phyloP scores from a whole-genome alignment of 2,329 filamentous ascomycete genomes.

The Rosellinia necatrix region DNA sequence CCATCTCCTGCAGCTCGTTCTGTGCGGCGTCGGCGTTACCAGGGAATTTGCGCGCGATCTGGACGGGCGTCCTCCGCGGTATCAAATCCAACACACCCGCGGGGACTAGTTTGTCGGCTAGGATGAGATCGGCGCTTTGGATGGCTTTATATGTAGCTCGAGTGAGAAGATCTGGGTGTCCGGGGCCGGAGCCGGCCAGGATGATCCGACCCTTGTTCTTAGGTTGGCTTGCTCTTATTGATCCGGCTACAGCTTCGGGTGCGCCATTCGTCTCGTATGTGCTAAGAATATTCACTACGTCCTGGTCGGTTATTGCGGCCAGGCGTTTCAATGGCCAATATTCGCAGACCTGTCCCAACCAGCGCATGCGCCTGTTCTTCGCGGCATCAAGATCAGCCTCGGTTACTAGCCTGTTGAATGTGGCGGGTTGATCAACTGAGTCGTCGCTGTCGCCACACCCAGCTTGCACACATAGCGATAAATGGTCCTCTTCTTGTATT shows the following conservation, averaged over 20 bases:
- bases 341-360: conserved; percentile 95
- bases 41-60: conserved; percentile 96
- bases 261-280: conserved; percentile 60
- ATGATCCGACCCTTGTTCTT: conserved; percentile 69
- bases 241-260: conserved; percentile 26
- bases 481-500: conserved; percentile 75
- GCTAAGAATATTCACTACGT: conserved; percentile 76
- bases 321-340: conserved; percentile 93
- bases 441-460: conserved; percentile 55
- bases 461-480: conserved; percentile 40
- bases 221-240: conserved; percentile 15
- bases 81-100: conserved; percentile 85
- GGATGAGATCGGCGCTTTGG: conserved; percentile 73
- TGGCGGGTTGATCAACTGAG: conserved; percentile 73
- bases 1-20: conserved; percentile 81
- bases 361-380: conserved; percentile 83
- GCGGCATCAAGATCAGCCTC: conserved; percentile 74
- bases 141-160: conserved; percentile 80
- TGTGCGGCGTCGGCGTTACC: conserved; percentile 95
- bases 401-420: conserved; percentile 81
- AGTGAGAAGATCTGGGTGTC: conserved; percentile 90
- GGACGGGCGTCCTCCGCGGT: conserved; percentile 83
- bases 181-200: conserved; percentile 88
- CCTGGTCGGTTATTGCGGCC: conserved; percentile 76
- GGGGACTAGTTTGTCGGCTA: conserved; percentile 86